These are phyloP conservation scores for Ogataea corticis DNA, from an alignment of 805 yeast species.

Conservation along the genomic window DNA sequence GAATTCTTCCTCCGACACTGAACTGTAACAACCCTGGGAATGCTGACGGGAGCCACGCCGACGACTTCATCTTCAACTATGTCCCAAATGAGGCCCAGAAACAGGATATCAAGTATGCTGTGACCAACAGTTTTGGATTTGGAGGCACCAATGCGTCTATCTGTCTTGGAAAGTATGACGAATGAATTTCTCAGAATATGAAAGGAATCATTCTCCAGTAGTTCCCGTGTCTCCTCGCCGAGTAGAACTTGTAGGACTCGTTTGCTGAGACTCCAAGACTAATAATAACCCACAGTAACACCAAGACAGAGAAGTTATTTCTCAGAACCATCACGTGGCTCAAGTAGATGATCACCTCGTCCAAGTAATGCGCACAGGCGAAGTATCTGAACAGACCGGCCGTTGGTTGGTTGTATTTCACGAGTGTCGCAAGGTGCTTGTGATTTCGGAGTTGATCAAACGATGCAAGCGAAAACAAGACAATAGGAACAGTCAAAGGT, in stretches of 20 bases:
- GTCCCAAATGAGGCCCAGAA: slow-evolving; percentile 48
- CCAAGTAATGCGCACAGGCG: slow-evolving; percentile 69
- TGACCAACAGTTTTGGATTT: slow-evolving; percentile 93
- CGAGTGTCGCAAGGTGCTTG: slow-evolving; percentile 44
- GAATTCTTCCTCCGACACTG: slow-evolving; percentile 74
- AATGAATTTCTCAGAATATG: slow-evolving; percentile 19
- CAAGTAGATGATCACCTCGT: slow-evolving; percentile 60
- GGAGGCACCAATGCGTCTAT: slow-evolving; percentile 93
- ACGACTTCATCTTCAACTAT: slow-evolving; percentile 54
- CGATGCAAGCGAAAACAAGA: slow-evolving; percentile 37
- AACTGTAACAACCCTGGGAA: slow-evolving; percentile 61
- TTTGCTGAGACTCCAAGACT: slow-evolving; percentile 58
- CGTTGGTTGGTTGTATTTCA: slow-evolving; percentile 58
- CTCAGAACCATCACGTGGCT: slow-evolving; percentile 25
- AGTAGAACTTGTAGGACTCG: slow-evolving; percentile 52
- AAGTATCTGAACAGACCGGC: slow-evolving; percentile 49
- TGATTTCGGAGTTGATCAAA: slow-evolving; percentile 54
- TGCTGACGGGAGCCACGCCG: slow-evolving; percentile 44
- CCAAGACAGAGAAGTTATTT: slow-evolving; percentile 24
- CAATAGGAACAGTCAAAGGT: not conserved
- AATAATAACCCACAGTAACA: slow-evolving; percentile 39
- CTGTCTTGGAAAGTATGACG: slow-evolving; percentile 42
- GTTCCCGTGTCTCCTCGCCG: slow-evolving; percentile 16
- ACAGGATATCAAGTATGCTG: slow-evolving; percentile 50
- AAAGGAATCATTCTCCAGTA: slow-evolving; percentile 33